Percentiles rank a stretch among this genome's conserved stretches.
phyloP scores from a whole-genome alignment of 2,329 filamentous ascomycete genomes.

The Calonectria multiphialidica region DNA sequence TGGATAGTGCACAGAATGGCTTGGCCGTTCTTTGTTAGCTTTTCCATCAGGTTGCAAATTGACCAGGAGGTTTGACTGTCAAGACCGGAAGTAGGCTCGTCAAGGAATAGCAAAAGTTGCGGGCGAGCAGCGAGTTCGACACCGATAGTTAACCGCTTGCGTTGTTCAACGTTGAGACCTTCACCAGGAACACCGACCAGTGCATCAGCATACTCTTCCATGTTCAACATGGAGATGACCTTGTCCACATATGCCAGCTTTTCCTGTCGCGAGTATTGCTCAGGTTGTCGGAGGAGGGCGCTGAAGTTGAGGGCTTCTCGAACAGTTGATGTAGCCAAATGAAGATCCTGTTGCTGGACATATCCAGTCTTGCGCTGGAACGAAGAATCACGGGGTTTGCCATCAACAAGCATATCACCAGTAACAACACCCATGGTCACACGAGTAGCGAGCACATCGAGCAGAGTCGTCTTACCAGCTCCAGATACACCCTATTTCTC shows the following conservation, averaged over 20 bases:
- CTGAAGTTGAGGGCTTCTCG: constrained; percentile 86
- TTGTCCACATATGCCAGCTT: constrained; percentile 87
- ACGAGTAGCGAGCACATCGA: constrained; percentile 85
- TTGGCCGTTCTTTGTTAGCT: constrained; percentile 64
- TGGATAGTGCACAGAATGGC: constrained; percentile 63
- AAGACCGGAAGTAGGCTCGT: constrained; percentile 70
- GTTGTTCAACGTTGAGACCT: constrained; percentile 69
- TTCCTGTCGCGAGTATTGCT: constrained; percentile 72
- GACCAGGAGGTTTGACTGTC: constrained; percentile 71
- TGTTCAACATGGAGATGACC: constrained; percentile 71
- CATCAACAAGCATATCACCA: constrained; percentile 78
- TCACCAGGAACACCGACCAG: constrained; percentile 70
- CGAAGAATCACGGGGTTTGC: constrained; percentile 74
- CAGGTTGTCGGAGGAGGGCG: constrained; percentile 83
- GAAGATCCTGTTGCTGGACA: constrained; percentile 90
- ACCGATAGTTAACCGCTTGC: constrained; percentile 69
- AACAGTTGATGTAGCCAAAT: constrained; percentile 82
- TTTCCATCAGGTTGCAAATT: constrained; percentile 68
- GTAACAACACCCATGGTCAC: constrained; percentile 88
- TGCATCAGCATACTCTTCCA: constrained; percentile 72
- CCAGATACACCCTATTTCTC: constrained; percentile 70
- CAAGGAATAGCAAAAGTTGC: constrained; percentile 68
- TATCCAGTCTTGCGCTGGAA: constrained; percentile 92
- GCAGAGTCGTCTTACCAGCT: constrained; percentile 87
- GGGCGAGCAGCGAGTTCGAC: constrained; percentile 66